These are phyloP conservation scores for Scheffersomyces coipomensis DNA, from an alignment of 805 yeast genomes.

Conservation along the genomic window DNA sequence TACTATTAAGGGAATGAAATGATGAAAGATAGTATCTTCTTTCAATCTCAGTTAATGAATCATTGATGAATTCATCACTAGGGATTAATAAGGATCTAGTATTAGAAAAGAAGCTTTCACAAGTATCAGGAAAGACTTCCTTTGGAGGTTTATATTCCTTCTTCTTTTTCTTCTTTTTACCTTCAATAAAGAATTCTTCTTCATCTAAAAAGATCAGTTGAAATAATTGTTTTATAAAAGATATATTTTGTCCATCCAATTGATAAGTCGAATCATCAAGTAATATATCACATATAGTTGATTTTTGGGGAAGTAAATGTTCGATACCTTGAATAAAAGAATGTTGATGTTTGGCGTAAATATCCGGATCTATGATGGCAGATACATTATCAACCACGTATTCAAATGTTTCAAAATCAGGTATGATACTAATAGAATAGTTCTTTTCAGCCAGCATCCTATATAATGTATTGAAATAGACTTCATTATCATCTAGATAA, in stretches of 20 bases:
- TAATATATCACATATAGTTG: constrained; percentile 35
- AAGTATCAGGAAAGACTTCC: constrained; percentile 15
- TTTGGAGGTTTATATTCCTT: not conserved
- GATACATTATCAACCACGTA: constrained; percentile 43
- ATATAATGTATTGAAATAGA: constrained; percentile 30
- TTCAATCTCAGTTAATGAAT: constrained; percentile 26
- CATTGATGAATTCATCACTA: constrained; percentile 23
- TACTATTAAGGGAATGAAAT: constrained; percentile 13
- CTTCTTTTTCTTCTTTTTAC: constrained; percentile 7
- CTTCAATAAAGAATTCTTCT: not conserved
- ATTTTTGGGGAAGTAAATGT: constrained; percentile 35
- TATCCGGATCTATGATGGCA: constrained; percentile 55
- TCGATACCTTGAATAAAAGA: constrained; percentile 69
- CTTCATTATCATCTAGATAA: constrained; percentile 19
- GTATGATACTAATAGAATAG: constrained; percentile 22
- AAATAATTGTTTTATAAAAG: constrained; percentile 26
- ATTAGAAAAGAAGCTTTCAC: constrained; percentile 24
- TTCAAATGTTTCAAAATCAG: constrained; percentile 23
- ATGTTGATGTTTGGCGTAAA: constrained; percentile 59
- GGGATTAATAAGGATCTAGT: constrained; percentile 34
- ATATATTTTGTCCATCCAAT: constrained; percentile 19
- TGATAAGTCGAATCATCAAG: constrained; percentile 23
- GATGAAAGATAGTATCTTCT: constrained; percentile 26
- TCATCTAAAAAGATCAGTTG: constrained; percentile 20
- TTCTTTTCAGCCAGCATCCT: constrained; percentile 8